Percentiles rank a stretch among this genome's conserved stretches.
phyloP scores from a whole-genome alignment of 495 filamentous ascomycete species.

The Amorphotheca resinae region DNA sequence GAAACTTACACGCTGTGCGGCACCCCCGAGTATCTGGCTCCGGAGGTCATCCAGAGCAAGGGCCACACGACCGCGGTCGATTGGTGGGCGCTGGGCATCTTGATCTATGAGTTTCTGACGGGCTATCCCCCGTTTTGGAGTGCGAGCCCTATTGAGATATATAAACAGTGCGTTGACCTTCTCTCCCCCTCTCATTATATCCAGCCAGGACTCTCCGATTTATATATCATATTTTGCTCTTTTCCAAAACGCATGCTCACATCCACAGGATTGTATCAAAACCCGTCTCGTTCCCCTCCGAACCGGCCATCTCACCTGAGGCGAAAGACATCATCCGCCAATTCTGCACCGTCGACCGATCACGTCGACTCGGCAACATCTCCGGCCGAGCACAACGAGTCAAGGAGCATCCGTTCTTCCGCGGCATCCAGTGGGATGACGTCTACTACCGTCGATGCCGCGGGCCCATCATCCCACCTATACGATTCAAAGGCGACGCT shows the following conservation, averaged over 20 bases:
- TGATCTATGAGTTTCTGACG: conserved; percentile 92
- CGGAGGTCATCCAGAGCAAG: conserved; percentile 91
- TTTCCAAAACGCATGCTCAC: neutral
- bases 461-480: conserved; percentile 77
- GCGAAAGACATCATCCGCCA: conserved; percentile 74
- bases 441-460: conserved; percentile 55
- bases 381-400: conserved; percentile 70
- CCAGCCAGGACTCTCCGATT: neutral
- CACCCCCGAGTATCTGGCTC: conserved; percentile 92
- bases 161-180: conserved; percentile 53
- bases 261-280: conserved; percentile 55
- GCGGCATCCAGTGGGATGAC: conserved; percentile 73
- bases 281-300: conserved; percentile 53
- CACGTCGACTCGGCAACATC: conserved; percentile 79
- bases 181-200: conserved; percentile 1
- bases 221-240: neutral
- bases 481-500: conserved; percentile 70
- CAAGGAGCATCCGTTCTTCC: conserved; percentile 81
- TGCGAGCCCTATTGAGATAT: conserved; percentile 89
- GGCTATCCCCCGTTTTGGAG: conserved; percentile 98
- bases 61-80: conserved; percentile 95
- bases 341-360: conserved; percentile 82
- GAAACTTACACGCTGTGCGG: conserved; percentile 96
- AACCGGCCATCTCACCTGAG: conserved; percentile 51
- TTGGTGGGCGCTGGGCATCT: conserved; percentile 96